Percentiles rank a stretch among this genome's conserved stretches.
phyloP scores from a whole-genome alignment of 305 asterid genomes.

The Nicotiana rustica region DNA sequence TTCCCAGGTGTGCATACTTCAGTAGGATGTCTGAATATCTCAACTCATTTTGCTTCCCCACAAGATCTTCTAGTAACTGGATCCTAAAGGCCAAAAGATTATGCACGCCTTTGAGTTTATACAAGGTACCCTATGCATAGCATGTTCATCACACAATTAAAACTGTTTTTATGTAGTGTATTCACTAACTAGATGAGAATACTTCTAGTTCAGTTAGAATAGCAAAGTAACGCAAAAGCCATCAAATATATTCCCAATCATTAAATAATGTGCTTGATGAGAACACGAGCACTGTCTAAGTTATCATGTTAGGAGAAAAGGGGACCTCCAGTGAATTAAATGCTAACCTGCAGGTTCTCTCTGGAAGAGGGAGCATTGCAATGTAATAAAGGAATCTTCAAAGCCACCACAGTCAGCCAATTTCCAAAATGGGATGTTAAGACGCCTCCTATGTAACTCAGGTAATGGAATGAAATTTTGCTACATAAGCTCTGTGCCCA shows the following conservation, averaged over 20 bases:
- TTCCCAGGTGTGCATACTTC: neutral
- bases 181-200: neutral
- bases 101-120: neutral
- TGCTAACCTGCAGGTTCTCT: constrained; percentile 15
- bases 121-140: neutral
- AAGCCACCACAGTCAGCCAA: neutral
- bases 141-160: neutral
- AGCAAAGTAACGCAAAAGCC: neutral
- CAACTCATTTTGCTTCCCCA: neutral
- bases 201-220: neutral
- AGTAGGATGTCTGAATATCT: neutral
- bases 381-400: neutral
- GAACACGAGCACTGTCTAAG: neutral
- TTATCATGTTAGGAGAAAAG: neutral
- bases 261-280: neutral
- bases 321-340: neutral
- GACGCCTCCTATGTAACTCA: neutral
- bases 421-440: neutral
- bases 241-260: neutral
- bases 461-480: constrained; percentile 40
- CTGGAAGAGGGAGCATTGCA: constrained; percentile 15
- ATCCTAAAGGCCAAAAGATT: neutral
- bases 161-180: neutral
- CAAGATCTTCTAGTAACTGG: constrained; percentile 15
- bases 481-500: constrained; percentile 80